Evolutionary conservation across 768 basidiomycete genomes (phyloP).

Genomic region (Lepiota venenata): DNA sequence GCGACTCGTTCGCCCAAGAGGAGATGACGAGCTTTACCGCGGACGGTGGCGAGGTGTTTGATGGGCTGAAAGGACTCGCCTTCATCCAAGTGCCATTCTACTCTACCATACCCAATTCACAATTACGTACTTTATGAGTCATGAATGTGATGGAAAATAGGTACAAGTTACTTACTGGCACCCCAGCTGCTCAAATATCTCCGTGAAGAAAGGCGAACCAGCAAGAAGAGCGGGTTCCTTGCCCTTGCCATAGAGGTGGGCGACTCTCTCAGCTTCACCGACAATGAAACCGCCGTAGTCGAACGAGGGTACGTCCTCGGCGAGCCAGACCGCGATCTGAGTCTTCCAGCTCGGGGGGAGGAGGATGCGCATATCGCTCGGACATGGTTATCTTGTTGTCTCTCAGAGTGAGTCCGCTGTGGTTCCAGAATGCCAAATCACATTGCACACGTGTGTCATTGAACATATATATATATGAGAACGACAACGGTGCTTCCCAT

Average conservation of each 20-base stretch:
- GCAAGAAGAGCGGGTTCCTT: slow-evolving; percentile 77
- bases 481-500: not conserved
- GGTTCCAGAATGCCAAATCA: not conserved
- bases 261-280: slow-evolving; percentile 83
- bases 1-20: slow-evolving; percentile 92
- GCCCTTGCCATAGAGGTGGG: slow-evolving; percentile 90
- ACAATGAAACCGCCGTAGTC: slow-evolving; percentile 97
- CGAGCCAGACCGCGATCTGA: slow-evolving; percentile 78
- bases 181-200: slow-evolving; percentile 84
- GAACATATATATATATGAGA: not conserved
- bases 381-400: not conserved
- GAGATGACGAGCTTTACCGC: slow-evolving; percentile 82
- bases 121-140: not conserved
- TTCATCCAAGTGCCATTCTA: slow-evolving; percentile 92
- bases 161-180: slow-evolving; percentile 68
- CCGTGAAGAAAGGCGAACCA: slow-evolving; percentile 93
- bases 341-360: slow-evolving; percentile 92
- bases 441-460: not conserved
- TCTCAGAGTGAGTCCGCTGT: not conserved
- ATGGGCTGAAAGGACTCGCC: slow-evolving; percentile 79
- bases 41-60: slow-evolving; percentile 86
- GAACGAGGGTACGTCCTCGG: slow-evolving; percentile 93
- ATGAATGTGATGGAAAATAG: not conserved
- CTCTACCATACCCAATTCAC: slow-evolving; percentile 40
- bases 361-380: slow-evolving; percentile 53